A percentile compares a stretch with the other conserved stretches of the same genome.
Conservation (phyloP, 331 rosid genomes). For the Phaseolus coccineus region DNA sequence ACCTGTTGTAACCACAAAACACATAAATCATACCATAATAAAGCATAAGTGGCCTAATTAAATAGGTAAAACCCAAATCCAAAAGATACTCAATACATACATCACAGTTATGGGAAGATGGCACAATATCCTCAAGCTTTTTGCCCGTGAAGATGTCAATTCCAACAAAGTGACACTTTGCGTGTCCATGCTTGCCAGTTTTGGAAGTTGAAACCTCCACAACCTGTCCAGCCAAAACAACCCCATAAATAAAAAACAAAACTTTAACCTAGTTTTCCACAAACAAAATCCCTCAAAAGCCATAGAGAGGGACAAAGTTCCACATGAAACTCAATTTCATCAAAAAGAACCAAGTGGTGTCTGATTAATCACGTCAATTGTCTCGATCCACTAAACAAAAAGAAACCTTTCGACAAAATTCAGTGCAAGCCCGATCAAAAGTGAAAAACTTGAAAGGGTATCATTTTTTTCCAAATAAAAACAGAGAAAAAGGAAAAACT, state of each 20-base stretch:
- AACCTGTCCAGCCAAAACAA: conserved; percentile 60
- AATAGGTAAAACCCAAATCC: conserved; percentile 4
- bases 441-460: neutral
- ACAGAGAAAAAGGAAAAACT: neutral
- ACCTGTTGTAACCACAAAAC: conserved; percentile 57
- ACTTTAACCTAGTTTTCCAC: neutral
- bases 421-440: neutral
- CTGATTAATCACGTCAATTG: conserved; percentile 9
- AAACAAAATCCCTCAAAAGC: neutral
- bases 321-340: conserved; percentile 7
- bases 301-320: neutral
- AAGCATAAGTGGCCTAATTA: neutral
- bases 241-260: conserved; percentile 18
- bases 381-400: neutral
- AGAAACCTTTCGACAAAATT: neutral
- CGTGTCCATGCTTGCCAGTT: conserved; percentile 98
- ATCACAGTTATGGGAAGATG: conserved; percentile 98
- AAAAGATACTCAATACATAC: conserved; percentile 46
- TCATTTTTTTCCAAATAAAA: neutral
- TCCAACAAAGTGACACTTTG: conserved; percentile 96
- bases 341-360: neutral
- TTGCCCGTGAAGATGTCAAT: conserved; percentile 92
- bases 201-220: conserved; percentile 97
- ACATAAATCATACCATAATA: neutral
- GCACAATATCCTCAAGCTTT: conserved; percentile 98